Base-by-base conservation (phyloP, 192 early-diverging fungal species). In the Backusella sp. region DNA sequence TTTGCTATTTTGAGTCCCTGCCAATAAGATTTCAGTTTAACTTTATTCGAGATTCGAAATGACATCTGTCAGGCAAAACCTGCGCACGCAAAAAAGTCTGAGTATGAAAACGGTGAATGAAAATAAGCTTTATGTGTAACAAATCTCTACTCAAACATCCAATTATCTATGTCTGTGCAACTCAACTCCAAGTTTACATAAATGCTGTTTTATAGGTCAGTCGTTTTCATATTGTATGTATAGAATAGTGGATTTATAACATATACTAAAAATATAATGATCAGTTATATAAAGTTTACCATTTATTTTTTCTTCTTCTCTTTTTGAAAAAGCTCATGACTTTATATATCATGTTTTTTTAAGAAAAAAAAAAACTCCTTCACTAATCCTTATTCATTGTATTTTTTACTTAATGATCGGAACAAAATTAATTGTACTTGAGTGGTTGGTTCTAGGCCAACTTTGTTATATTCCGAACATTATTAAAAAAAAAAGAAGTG, bases 1-100 rank as follows among this genome's bases (percentile, higher is more conserved):
- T 62, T 62, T 15, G 21, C 3, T 49, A 49, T 49, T 49, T 62
- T 62, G 23, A 62, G 9, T 62, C 56, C 56, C 26, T 62, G 56
- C 56, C 56, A 62, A 62, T 62, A 23, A 28, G 3, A 28, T 62
- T 28, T 28, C 3, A 62, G 56, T 62, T 62, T 62, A 62, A 62
- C 26, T 26, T 28, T 28, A 62, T 26, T 62, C 11, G 9, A 62
- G 56, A 30, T 62, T 49, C 56, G 23, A 62, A 62, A 62, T 62
- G 56, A 62, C 23, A 62, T 62, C 56, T 62, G 56, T 62, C 56
- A 62, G 11, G 23, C 56, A 62, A 62, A 62, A 62, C 56, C 56
- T 62, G 56, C 56, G 46, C 23, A 62, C 56, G 12, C 21, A 28
- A 62, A 62, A 59, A 4, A 6, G 12, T 23, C 23, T 62, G 56